These are phyloP conservation scores for Funneliformis caledonium DNA, from an alignment of 371 early-diverging fungal genomes.

Conservation along the genomic window DNA sequence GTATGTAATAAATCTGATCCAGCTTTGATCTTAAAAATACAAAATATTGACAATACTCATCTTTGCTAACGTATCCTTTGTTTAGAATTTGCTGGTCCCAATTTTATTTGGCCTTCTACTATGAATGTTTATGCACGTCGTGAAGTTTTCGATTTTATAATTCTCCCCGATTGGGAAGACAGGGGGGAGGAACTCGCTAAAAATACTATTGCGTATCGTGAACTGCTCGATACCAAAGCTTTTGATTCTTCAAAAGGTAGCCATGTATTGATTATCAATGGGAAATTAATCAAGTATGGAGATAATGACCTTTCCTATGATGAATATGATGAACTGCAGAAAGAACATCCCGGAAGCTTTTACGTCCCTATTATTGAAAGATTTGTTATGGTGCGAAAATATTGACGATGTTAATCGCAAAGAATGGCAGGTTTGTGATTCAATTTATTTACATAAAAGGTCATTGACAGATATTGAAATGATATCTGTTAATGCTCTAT, in stretches of 20 bases:
- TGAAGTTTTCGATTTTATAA: constrained; percentile 23
- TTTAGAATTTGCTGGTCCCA: constrained; percentile 25
- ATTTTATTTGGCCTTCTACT: constrained; percentile 31
- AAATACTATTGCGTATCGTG: constrained; percentile 27
- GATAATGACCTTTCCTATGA: too few relatives aligned
- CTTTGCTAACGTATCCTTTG: constrained; percentile 25
- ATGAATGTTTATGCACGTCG: neutral
- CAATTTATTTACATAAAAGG: neutral
- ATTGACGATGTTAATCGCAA: neutral
- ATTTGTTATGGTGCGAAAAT: neutral
- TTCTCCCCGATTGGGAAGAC: constrained; percentile 27
- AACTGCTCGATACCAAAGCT: constrained; percentile 20
- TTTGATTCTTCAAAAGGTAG: constrained; percentile 12
- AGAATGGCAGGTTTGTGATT: constrained; percentile 29
- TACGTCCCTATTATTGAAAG: constrained; percentile 18
- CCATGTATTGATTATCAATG: constrained; percentile 22
- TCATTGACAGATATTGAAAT: neutral
- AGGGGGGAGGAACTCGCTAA: constrained; percentile 17
- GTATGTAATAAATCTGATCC: constrained; percentile 29
- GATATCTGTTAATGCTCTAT: constrained; percentile 32
- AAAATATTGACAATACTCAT: too few relatives aligned
- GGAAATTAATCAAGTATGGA: constrained; percentile 26
- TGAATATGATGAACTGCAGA: neutral
- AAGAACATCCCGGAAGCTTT: constrained; percentile 22
- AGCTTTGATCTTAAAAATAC: too few relatives aligned